Base-by-base conservation (phyloP, 352 stramenopile genomes). In the Elongisporangium prolatum region DNA sequence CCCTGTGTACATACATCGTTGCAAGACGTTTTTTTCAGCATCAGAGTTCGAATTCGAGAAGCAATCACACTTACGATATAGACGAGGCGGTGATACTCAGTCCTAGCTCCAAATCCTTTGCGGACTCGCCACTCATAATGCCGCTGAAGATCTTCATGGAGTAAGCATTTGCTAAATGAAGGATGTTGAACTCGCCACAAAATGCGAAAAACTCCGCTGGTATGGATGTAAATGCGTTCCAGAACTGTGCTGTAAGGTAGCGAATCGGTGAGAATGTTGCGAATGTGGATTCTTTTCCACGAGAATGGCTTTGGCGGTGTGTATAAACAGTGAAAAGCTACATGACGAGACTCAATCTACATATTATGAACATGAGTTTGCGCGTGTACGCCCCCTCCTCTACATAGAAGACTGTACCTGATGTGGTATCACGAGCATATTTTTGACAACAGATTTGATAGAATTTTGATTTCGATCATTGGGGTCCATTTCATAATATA, bases 141-240 rank as follows among this genome's bases (percentile, higher is more conserved):
- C 28, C 28, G 28, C 8, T 38, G 28, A 13, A 38, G 28, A 38
- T 38, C 28, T 38, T 38, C 28, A 13, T 38, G 28, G 28, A 9
- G 9, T 13, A 38, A 38, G 28, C 28, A 38, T 9, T 38, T 38
- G 28, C 28, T 13, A 9, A 38, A 38, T 38, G 28, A 38, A 38
- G 28, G 1, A 13, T 13, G 60, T 17, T 60, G 56, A 8, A 68
- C 49, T 48, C 65, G 52, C 13, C 51, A 44, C 0, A 67, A 56
- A 13, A 71, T 25, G 21, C 64, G 61, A 34, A 55, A 68, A 25
- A 40, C 18, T 3, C 61, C 60, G 21, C 40, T 68, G 2, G 49
- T 65, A 50, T 68, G 65, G 11, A 71, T 65, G 53, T 68, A 68
- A 13, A 63, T 54, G 21, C 48, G 61, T 20, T 61, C 48, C 24